Evolutionary conservation across 352 stramenopile genomes (phyloP), one percentile per base, ranked within the genome.

Genomic region (Phytophthora multivora): DNA sequence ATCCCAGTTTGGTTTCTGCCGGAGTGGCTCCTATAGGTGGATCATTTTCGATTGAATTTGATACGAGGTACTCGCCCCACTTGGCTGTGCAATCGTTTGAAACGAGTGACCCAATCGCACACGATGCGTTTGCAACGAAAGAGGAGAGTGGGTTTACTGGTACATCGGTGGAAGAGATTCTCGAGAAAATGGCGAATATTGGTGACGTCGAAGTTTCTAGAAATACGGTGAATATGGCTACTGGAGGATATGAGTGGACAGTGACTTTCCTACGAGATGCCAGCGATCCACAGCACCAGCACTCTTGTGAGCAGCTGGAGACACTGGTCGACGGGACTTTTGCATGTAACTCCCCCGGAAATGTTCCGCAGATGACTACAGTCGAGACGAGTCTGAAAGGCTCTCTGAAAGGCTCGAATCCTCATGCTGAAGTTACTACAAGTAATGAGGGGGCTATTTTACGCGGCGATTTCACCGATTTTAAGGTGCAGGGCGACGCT

Each of bases 161-260:
- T 0, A 96, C 89, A 3, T 98, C 91, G 5, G 51, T 99, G 6
- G 91, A 99, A 74, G 96, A 99, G 66, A 97, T 98, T 39, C 78
- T 99, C 2, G 93, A 99, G 64, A 66, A 46, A 4, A 97, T 98
- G 80, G 28, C 69, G 3, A 99, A 98, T 63, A 62, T 99, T 35
- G 97, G 97, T 3, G 93, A 98, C 61, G 91, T 99, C 1, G 66
- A 69, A 10, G 96, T 99, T 3, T 91, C 84, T 7, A 75, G 96
- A 56, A 92, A 83, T 49, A 59, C 52, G 2, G 92, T 98, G 10
- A 86, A 98, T 60, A 36, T 23, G 6, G 51, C 73, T 1, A 98
- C 93, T 23, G 97, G 96, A 30, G 93, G 92, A 0, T 99, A 98
- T 65, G 86, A 86, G 8, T 99, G 96, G 96, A 97, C 83, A 4